Evolutionary conservation across 78 protist species (phyloP), one percentile per base, ranked within the genome.

Genomic region (Tieghemostelium lacteum): DNA sequence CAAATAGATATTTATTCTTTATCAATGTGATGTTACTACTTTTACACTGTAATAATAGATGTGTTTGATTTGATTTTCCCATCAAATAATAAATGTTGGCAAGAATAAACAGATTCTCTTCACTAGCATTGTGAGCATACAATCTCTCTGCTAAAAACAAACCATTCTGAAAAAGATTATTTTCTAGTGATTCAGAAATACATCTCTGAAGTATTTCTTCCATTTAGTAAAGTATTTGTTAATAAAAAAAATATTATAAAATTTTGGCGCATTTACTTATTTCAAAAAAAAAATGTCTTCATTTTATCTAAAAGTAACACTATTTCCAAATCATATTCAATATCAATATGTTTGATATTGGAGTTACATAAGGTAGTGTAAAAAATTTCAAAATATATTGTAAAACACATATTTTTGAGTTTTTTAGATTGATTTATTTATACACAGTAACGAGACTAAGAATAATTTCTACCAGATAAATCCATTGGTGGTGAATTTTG

Each of bases 131-230:
- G 8, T 22, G 19, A 33, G 88, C 88, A 78, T 31, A 40, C n/a
- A 78, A 54, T 66, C 88, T 64, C 40, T 78, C 88, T 22, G 88
- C 24, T 6, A 78, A 29, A 28, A 78, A 78, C 24, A 78, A 16
- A 31, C 76, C 88, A 39, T 78, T 78, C 33, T 33, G 54, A 10
- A 31, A 29, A 36, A 50, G 28, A 10, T 54, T 36, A 50, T 24
- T 22, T 49, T 70, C 26, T 19, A 70, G 24, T 50, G 64, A 50
- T 42, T 70, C 76, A 20, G n/a, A 40, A 31, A 70, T 70, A 50
- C 63, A 40, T 70, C 26, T 24, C 29, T 37, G 31, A 24, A 70
- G 19, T 28, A 70, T 49, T 31, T 49, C 40, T 50, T 70, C 62
- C 76, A 70, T 70, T 50, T 40, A n/a, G n/a, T n/a, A n/a, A n/a